These are phyloP conservation scores for Megacollybia marginata DNA, from an alignment of 768 basidiomycete species.

Conservation along the genomic window DNA sequence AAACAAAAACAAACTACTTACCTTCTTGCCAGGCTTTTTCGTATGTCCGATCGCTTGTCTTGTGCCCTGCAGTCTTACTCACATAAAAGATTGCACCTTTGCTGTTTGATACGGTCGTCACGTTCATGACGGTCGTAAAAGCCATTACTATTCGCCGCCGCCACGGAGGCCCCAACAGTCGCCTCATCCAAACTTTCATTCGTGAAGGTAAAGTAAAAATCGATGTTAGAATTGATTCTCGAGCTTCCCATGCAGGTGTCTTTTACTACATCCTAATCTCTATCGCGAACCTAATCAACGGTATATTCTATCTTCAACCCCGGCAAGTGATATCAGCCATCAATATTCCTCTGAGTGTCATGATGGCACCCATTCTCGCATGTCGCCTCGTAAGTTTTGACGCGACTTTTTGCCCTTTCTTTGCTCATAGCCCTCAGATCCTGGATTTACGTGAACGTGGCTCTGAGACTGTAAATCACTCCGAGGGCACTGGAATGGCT, in stretches of 20 bases:
- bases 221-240: conserved; percentile 1
- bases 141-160: conserved; percentile 70
- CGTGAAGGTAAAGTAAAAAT: conserved; percentile 52
- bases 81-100: conserved; percentile 66
- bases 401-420: neutral
- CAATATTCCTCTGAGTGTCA: conserved; percentile 78
- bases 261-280: conserved; percentile 84
- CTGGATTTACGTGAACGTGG: conserved; percentile 78
- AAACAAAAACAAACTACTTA: too few relatives aligned
- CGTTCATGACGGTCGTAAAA: conserved; percentile 74
- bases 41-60: conserved; percentile 27
- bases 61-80: conserved; percentile 5
- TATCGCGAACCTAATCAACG: conserved; percentile 82
- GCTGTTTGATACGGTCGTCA: conserved; percentile 74
- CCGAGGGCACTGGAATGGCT: conserved; percentile 61
- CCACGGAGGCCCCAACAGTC: conserved; percentile 70
- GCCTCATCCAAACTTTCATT: conserved; percentile 77
- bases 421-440: conserved; percentile 39
- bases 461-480: conserved; percentile 70
- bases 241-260: conserved; percentile 39
- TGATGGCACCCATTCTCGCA: conserved; percentile 74
- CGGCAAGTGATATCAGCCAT: conserved; percentile 79
- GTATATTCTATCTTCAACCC: conserved; percentile 85
- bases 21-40: conserved; percentile 39
- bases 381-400: conserved; percentile 55